These are phyloP conservation scores for Cinnamomum micranthum DNA, from an alignment of 164 flowering plant genomes.

Conservation along the genomic window DNA sequence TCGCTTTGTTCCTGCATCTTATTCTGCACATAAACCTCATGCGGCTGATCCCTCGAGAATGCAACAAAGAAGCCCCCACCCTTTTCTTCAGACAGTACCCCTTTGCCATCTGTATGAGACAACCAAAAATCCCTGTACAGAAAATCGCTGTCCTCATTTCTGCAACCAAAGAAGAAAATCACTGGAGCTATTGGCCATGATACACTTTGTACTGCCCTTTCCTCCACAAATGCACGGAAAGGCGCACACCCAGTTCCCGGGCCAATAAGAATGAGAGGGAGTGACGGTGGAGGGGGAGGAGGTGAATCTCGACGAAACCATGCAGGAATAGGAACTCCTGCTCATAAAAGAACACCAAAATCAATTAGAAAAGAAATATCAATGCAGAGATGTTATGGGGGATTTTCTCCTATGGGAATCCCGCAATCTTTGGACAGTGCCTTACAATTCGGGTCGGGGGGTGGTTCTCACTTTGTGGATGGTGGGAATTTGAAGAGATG, in stretches of 20 bases:
- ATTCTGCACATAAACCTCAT: constrained; percentile 88
- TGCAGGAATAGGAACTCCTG: constrained; percentile 65
- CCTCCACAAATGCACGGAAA: constrained; percentile 82
- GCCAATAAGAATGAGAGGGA: constrained; percentile 85
- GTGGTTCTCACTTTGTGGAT: no score
- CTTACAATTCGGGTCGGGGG: no score
- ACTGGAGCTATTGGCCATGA: constrained; percentile 52
- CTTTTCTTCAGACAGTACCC: constrained; percentile 73
- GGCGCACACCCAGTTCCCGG: constrained; percentile 99
- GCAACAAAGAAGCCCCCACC: constrained; percentile 94
- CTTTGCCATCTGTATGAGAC: constrained; percentile 44
- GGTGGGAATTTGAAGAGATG: no score
- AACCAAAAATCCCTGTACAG: constrained; percentile 80
- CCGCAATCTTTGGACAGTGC: no score
- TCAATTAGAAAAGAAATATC: constrained; percentile 3
- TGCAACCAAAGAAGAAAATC: constrained; percentile 88
- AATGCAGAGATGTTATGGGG: neutral
- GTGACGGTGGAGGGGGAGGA: constrained; percentile 73
- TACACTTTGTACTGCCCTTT: constrained; percentile 57
- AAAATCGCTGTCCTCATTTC: constrained; percentile 65
- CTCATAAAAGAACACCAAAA: constrained; percentile 10
- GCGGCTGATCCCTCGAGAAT: constrained; percentile 85
- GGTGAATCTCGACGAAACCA: constrained; percentile 82
- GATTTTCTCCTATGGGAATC: no score
- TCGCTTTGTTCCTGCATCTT: constrained; percentile 67